Conservation (phyloP, 2,329 filamentous ascomycete genomes). For the Dothideomycetes sp. region DNA sequence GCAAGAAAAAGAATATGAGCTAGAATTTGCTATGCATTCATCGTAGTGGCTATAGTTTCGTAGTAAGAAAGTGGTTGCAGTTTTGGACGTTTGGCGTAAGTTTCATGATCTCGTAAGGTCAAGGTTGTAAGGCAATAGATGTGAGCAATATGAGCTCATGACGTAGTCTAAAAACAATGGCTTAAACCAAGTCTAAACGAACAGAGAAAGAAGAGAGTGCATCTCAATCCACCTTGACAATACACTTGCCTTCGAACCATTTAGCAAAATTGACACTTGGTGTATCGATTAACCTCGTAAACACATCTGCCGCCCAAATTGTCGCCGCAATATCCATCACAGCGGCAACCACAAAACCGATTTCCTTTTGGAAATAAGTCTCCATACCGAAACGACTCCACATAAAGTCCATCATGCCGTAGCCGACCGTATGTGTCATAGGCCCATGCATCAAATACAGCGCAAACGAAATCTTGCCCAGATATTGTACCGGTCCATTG, state of each 20-base stretch:
- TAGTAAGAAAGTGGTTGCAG: no score
- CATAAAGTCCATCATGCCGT: constrained; percentile 43
- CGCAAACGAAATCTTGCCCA: constrained; percentile 52
- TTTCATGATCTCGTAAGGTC: no score
- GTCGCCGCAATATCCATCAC: constrained; percentile 46
- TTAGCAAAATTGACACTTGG: constrained; percentile 49
- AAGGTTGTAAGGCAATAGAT: no score
- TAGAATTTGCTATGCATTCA: no score
- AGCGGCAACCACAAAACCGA: constrained; percentile 48
- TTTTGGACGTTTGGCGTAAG: no score
- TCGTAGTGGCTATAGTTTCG: no score
- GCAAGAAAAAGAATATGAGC: no score
- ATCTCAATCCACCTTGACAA: no score
- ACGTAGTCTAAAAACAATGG: no score
- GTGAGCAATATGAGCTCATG: no score
- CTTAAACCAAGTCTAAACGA: no score
- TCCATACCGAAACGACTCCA: constrained; percentile 42
- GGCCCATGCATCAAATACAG: constrained; percentile 55
- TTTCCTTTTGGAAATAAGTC: constrained; percentile 36
- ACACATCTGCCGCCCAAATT: constrained; percentile 49
- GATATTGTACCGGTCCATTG: constrained; percentile 43
- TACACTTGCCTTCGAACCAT: constrained; percentile 39
- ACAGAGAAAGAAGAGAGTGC: no score
- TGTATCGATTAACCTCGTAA: constrained; percentile 47
- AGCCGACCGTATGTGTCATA: constrained; percentile 45